phyloP scores from a whole-genome alignment of 1,139 yeast species.

The Pichia sp. region DNA sequence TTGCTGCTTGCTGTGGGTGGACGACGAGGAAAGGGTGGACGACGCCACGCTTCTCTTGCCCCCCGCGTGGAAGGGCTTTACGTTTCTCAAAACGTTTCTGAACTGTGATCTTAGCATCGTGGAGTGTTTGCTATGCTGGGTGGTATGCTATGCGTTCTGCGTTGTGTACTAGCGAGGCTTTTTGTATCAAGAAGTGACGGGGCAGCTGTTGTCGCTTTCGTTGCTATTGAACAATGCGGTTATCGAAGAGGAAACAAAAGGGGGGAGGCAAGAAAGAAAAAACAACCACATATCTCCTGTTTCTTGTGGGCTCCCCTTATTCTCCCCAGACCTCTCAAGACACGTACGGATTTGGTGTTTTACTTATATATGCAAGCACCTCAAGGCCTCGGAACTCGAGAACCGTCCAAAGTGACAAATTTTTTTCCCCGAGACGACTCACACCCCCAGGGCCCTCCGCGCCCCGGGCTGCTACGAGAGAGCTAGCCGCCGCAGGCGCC shows the following conservation, averaged over 20 bases:
- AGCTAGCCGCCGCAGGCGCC: not conserved
- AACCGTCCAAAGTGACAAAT: not conserved
- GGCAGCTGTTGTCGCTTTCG: not conserved
- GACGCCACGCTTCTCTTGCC: constrained; percentile 7
- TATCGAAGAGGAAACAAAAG: too few species aligned
- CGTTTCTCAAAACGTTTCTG: constrained; percentile 9
- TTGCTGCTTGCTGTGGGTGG: not conserved
- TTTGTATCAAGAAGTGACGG: not conserved
- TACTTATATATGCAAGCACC: not conserved
- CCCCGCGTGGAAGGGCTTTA: not conserved
- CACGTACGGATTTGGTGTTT: not conserved
- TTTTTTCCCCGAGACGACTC: not conserved
- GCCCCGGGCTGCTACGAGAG: not conserved
- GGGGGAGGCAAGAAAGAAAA: too few species aligned
- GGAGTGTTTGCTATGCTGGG: not conserved
- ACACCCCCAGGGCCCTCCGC: not conserved
- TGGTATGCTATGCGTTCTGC: not conserved
- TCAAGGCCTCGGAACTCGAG: not conserved
- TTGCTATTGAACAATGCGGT: too few species aligned
- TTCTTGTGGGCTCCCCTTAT: too few species aligned
- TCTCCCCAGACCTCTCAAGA: too few species aligned
- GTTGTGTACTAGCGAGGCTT: not conserved
- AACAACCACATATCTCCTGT: too few species aligned
- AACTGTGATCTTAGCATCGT: constrained; percentile 17
- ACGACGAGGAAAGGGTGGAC: not conserved